Evolutionary conservation across 148 eudicot species (phyloP), one percentile per base, ranked within the genome.

Genomic region (Heliamphora exappendiculata): DNA sequence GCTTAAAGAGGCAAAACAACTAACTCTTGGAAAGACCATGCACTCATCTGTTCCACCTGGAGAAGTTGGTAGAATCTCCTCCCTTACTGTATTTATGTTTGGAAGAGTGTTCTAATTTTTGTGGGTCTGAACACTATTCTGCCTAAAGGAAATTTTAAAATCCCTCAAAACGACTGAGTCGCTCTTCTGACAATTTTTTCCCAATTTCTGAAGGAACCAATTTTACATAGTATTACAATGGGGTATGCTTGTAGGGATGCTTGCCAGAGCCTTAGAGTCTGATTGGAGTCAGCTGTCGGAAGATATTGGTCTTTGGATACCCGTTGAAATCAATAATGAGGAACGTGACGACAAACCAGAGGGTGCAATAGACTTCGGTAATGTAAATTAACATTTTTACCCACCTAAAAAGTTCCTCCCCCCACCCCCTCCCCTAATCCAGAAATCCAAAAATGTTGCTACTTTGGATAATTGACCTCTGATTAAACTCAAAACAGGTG

Each of bases 341-440:
- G 97, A 89, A 79, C 90, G 89, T 69, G 85, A 90, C 69, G 98
- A 95, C 82, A 92, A 87, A 83, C 97, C 97, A 29, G 89, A 89
- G 71, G 91, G 88, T 20, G 83, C 81, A 71, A 84, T 82, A 58
- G 98, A 92, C 4, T 72, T 76, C 68, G 98, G 98, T 92, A 95
- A 80, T 42, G 7, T 31, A 39, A 76, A 13, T 49, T 76, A 37
- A 1, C 45, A 9, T 63, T 73, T 70, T n/a, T 11, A 51, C 68
- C 59, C 31, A 8, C 41, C 28, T 1, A 31, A 50, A 49, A 29
- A 49, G 31, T 17, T 10, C 17, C 44, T 29, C 16, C 76, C 17
- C 13, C 12, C 60, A 11, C 75, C 16, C 7, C 17, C 36, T 57
- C 51, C 36, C 42, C 33, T n/a, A 41, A 26, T 42, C 51, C 19